These are phyloP conservation scores for Globisporangium paroecandrum DNA, from an alignment of 352 stramenopile species.

Conservation along the genomic window DNA sequence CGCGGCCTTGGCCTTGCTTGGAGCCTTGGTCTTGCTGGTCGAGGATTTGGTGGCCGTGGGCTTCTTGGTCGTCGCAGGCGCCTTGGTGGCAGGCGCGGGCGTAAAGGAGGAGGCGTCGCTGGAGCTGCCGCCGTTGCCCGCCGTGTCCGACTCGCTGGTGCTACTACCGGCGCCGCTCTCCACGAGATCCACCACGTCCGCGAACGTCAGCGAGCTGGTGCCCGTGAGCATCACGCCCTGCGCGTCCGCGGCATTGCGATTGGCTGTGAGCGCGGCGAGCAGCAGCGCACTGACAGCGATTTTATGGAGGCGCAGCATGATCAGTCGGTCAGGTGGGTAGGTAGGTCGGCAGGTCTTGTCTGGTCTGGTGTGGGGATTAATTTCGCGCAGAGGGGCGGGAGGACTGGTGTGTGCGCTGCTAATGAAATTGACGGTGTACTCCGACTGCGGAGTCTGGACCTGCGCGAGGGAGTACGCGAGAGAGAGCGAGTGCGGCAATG, in stretches of 20 bases:
- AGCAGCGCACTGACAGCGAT: not conserved
- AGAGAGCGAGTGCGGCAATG: constrained; percentile 10
- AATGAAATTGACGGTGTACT: not conserved
- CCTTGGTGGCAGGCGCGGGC: not conserved
- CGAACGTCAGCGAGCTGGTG: constrained; percentile 8
- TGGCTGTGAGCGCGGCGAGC: not conserved
- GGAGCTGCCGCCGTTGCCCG: not conserved
- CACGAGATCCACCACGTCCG: not conserved
- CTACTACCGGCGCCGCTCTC: not conserved
- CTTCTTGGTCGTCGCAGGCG: not conserved
- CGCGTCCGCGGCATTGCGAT: not conserved
- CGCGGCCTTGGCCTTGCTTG: not conserved
- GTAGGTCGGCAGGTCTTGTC: not conserved
- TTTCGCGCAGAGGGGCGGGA: not conserved
- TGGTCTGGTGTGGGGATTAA: not conserved
- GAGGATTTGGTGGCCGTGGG: not conserved
- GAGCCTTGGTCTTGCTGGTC: not conserved
- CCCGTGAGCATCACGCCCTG: constrained; percentile 11
- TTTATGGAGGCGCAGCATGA: not conserved
- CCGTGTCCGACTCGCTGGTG: not conserved
- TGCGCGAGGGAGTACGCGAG: not conserved
- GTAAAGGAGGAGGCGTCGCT: not conserved
- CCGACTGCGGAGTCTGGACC: not conserved
- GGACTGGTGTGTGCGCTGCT: not conserved
- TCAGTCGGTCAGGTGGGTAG: not conserved